Evolutionary conservation across 129 eudicot species (phyloP).

Genomic region (Silybum marianum): DNA sequence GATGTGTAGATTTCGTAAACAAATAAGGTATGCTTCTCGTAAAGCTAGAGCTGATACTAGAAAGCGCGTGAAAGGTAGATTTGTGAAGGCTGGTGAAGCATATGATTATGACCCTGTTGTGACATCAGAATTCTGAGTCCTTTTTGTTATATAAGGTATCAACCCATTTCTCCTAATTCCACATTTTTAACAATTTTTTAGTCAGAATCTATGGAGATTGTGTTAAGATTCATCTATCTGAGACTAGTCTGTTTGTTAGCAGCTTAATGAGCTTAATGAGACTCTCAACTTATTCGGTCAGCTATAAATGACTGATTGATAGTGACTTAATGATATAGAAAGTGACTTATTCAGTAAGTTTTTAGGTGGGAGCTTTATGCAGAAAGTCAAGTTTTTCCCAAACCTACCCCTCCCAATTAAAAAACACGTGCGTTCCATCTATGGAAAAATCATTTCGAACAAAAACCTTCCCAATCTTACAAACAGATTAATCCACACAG

Average conservation of each 20-base stretch:
- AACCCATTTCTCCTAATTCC: background rate
- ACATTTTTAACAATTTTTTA: background rate
- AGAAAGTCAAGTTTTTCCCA: too few relatives aligned
- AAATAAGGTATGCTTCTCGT: conserved; percentile 74
- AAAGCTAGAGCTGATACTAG: conserved; percentile 84
- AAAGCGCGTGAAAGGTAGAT: conserved; percentile 78
- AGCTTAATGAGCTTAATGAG: too few relatives aligned
- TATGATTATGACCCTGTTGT: conserved; percentile 57
- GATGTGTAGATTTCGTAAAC: conserved; percentile 61
- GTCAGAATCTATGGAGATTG: background rate
- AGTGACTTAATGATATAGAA: too few relatives aligned
- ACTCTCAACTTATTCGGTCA: too few relatives aligned
- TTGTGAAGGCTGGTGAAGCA: conserved; percentile 73
- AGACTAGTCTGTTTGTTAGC: background rate
- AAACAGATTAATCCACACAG: too few relatives aligned
- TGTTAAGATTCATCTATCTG: background rate
- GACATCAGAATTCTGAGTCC: conserved; percentile 28
- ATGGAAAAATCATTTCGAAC: too few relatives aligned
- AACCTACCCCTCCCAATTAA: too few relatives aligned
- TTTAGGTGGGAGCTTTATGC: too few relatives aligned
- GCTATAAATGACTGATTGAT: too few relatives aligned
- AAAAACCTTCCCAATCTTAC: too few relatives aligned
- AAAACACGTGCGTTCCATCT: too few relatives aligned
- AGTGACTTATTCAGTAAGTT: too few relatives aligned
- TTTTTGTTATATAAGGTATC: conserved; percentile 24